phyloP scores from a whole-genome alignment of 2,329 filamentous ascomycete species.

The Aspergillus terreus region DNA sequence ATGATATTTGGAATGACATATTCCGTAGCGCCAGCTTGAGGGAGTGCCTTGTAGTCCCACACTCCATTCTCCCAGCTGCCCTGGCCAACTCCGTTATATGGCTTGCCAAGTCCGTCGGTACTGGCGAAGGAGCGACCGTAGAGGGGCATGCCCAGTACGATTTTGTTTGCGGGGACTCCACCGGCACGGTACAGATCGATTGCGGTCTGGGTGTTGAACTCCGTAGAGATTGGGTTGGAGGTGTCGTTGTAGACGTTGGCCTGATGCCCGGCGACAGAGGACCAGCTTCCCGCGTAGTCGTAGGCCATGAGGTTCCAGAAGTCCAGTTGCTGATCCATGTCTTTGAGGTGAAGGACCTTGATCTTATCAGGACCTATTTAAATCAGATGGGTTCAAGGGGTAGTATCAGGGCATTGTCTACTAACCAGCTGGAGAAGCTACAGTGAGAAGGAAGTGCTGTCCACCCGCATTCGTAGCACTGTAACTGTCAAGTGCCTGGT shows the following conservation, averaged over 20 bases:
- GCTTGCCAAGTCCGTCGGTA: slow-evolving; percentile 68
- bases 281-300: slow-evolving; percentile 82
- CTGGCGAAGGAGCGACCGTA: slow-evolving; percentile 82
- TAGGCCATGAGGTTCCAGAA: slow-evolving; percentile 71
- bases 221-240: slow-evolving; percentile 61
- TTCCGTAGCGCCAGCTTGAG: slow-evolving; percentile 52
- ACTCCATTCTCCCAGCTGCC: slow-evolving; percentile 83
- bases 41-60: slow-evolving; percentile 74
- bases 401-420: not conserved
- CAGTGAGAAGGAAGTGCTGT: slow-evolving; percentile 45
- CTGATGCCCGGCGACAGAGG: slow-evolving; percentile 67
- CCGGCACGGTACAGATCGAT: slow-evolving; percentile 64
- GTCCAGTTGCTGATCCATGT: slow-evolving; percentile 48
- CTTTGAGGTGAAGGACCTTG: slow-evolving; percentile 38
- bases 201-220: slow-evolving; percentile 71
- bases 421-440: slow-evolving; percentile 9
- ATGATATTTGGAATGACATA: not conserved
- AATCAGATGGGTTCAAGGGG: not conserved
- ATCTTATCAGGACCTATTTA: slow-evolving; percentile 1
- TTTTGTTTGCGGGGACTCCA: slow-evolving; percentile 65
- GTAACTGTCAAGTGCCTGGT: slow-evolving; percentile 40
- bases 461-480: slow-evolving; percentile 34
- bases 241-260: slow-evolving; percentile 67
- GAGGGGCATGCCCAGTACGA: slow-evolving; percentile 86
- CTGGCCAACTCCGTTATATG: slow-evolving; percentile 60